Conservation (phyloP, 192 early-diverging fungal genomes). For the Thamnidium elegans region DNA sequence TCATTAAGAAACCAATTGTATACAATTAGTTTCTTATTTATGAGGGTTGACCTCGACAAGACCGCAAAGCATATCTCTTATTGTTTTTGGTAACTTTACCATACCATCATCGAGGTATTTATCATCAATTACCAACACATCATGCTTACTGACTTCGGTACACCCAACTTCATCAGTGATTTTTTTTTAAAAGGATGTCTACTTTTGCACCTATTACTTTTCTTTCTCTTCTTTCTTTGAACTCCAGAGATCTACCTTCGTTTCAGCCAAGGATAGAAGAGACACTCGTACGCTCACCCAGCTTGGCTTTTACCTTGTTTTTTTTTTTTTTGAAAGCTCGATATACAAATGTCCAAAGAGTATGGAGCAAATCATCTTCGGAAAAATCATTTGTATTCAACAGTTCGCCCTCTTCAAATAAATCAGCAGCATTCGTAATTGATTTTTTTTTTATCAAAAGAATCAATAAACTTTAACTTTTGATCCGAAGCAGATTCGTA, state of each 20-base stretch:
- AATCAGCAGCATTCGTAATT: not conserved
- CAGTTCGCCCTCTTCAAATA: not conserved
- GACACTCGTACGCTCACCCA: not conserved
- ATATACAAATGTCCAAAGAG: not conserved
- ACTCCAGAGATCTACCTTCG: not conserved
- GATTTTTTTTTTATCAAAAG: not conserved
- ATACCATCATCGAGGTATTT: not conserved
- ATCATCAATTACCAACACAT: not conserved
- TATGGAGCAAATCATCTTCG: not conserved
- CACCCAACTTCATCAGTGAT: not conserved
- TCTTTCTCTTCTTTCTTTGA: not conserved
- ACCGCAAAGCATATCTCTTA: not conserved
- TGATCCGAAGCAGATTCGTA: not conserved
- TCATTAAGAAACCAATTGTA: conserved; percentile 3
- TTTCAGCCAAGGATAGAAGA: not conserved
- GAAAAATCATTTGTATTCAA: not conserved
- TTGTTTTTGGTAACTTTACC: not conserved
- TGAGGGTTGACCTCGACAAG: not conserved
- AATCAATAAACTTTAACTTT: not conserved
- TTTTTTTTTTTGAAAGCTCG: not conserved
- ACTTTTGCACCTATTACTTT: not conserved
- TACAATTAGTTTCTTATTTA: not conserved
- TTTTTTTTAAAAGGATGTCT: not conserved
- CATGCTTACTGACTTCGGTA: not conserved
- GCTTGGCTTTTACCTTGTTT: not conserved